Conservation (phyloP, 1,284 basidiomycete genomes). For the Chalciporus sp. region DNA sequence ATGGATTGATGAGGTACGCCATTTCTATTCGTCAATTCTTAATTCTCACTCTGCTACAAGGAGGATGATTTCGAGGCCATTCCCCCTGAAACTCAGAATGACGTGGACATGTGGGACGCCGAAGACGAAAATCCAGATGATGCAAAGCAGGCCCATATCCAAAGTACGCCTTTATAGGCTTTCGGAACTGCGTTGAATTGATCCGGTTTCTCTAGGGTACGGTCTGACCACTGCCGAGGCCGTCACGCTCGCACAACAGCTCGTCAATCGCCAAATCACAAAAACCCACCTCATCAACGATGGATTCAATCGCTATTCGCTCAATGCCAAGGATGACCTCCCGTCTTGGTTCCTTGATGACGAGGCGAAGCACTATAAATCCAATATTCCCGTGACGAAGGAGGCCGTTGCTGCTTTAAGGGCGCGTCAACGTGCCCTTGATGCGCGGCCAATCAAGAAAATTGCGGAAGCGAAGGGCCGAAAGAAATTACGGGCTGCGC, state of each 20-base stretch:
- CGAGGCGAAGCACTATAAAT: slow-evolving; percentile 90
- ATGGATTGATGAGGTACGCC: slow-evolving; percentile 38
- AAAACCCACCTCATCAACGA: slow-evolving; percentile 91
- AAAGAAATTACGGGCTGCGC: slow-evolving; percentile 91
- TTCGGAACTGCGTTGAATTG: slow-evolving; percentile 1
- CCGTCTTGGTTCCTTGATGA: slow-evolving; percentile 99
- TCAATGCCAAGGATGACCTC: slow-evolving; percentile 89
- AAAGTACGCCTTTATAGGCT: slow-evolving; percentile 51
- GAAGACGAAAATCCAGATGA: slow-evolving; percentile 81
- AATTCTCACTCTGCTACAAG: slow-evolving; percentile 24
- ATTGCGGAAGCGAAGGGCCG: slow-evolving; percentile 98
- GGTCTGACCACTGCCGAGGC: slow-evolving; percentile 92
- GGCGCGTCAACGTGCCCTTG: slow-evolving; percentile 90
- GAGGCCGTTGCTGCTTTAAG: slow-evolving; percentile 89
- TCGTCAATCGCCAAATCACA: slow-evolving; percentile 92
- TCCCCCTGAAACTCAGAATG: slow-evolving; percentile 48
- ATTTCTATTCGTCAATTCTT: not conserved
- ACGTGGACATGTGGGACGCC: slow-evolving; percentile 80
- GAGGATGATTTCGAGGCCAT: slow-evolving; percentile 25
- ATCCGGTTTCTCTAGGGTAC: slow-evolving; percentile 56
- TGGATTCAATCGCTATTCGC: slow-evolving; percentile 93
- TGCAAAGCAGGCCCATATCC: slow-evolving; percentile 68
- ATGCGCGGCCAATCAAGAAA: slow-evolving; percentile 99
- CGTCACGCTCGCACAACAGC: slow-evolving; percentile 87
- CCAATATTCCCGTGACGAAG: slow-evolving; percentile 96